phyloP scores from a whole-genome alignment of 2,329 filamentous ascomycete species.

The Alternaria gansuensis region DNA sequence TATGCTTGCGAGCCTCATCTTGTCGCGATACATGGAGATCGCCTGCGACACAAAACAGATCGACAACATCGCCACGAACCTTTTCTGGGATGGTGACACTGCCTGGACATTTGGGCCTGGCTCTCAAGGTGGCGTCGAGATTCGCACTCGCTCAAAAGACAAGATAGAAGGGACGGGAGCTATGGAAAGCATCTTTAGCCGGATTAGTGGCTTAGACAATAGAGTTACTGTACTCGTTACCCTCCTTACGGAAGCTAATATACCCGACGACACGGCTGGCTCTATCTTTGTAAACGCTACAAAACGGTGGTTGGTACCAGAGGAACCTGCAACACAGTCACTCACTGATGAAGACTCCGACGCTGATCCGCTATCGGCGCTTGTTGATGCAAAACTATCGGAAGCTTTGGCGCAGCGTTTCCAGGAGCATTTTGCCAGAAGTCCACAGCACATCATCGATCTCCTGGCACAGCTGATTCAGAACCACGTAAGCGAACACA shows the following conservation, averaged over 20 bases:
- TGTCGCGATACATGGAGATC: slow-evolving; percentile 63
- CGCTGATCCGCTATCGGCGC: slow-evolving; percentile 56
- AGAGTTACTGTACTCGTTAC: slow-evolving; percentile 38
- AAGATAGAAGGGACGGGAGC: slow-evolving; percentile 74
- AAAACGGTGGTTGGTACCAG: slow-evolving; percentile 63
- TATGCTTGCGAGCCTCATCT: slow-evolving; percentile 33
- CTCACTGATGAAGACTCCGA: slow-evolving; percentile 45
- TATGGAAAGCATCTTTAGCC: slow-evolving; percentile 70
- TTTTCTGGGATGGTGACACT: slow-evolving; percentile 64
- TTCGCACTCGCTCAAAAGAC: slow-evolving; percentile 74
- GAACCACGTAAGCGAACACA: slow-evolving; percentile 53
- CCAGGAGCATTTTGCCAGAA: slow-evolving; percentile 69
- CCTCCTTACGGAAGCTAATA: slow-evolving; percentile 59
- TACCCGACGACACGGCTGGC: slow-evolving; percentile 65
- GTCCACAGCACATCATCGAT: slow-evolving; percentile 71
- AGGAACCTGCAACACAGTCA: slow-evolving; percentile 17
- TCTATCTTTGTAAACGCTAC: slow-evolving; percentile 69
- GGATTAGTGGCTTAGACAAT: slow-evolving; percentile 41
- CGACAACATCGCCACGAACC: slow-evolving; percentile 60
- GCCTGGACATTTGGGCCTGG: slow-evolving; percentile 65
- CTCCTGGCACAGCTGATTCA: slow-evolving; percentile 69
- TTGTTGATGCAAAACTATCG: slow-evolving; percentile 69
- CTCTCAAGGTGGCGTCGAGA: slow-evolving; percentile 62
- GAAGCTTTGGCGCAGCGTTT: slow-evolving; percentile 71
- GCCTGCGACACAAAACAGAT: slow-evolving; percentile 63